These are phyloP conservation scores for Pleurotus tuoliensis DNA, from an alignment of 768 basidiomycete genomes.

Conservation along the genomic window DNA sequence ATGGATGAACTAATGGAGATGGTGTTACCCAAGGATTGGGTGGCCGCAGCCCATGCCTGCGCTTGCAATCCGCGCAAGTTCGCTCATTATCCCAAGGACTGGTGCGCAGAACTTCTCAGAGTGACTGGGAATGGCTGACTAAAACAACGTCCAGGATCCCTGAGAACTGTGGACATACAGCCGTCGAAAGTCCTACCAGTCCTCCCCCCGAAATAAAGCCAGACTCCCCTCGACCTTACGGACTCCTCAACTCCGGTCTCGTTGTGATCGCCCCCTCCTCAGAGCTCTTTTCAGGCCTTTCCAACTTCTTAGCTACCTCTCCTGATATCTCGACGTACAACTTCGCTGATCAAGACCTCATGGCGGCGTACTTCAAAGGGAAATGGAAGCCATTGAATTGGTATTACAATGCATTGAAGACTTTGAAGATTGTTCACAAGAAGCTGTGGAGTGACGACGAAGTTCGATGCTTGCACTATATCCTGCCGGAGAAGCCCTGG, in stretches of 20 bases:
- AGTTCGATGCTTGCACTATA: constrained; percentile 85
- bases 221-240: constrained; percentile 65
- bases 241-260: constrained; percentile 86
- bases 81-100: constrained; percentile 84
- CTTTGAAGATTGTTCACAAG: constrained; percentile 69
- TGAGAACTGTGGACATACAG: constrained; percentile 84
- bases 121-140: background rate
- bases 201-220: constrained; percentile 23
- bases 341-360: constrained; percentile 93
- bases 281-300: constrained; percentile 48
- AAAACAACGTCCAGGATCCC: constrained; percentile 64
- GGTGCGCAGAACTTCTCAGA: constrained; percentile 39
- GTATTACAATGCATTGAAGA: constrained; percentile 92
- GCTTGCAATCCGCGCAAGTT: constrained; percentile 90
- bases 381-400: constrained; percentile 79
- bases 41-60: constrained; percentile 88
- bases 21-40: constrained; percentile 59
- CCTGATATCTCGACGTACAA: constrained; percentile 37
- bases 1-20: constrained; percentile 77
- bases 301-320: constrained; percentile 47
- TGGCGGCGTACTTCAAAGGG: constrained; percentile 74
- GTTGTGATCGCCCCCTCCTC: constrained; percentile 80
- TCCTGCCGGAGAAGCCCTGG: constrained; percentile 88
- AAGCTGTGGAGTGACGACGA: constrained; percentile 82
- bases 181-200: constrained; percentile 44